Conservation (phyloP, 306 rosid genomes). For the Cucumis sativus region Cucumber_9930_V3 NC_026657.2:39217001-39217500, state of each 20-base stretch:
- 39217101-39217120: conserved; percentile 28
- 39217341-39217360: background rate
- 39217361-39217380: background rate
- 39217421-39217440: background rate
- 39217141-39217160: conserved; percentile 18
- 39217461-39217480: background rate
- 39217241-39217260: conserved; percentile 45
- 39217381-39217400: background rate
- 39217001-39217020: background rate
- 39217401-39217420: background rate
- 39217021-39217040: background rate
- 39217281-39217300: conserved; percentile 53
- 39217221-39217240: conserved; percentile 93
- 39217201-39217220: conserved; percentile 93
- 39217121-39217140: conserved; percentile 8
- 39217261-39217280: conserved; percentile 43
- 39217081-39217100: background rate
- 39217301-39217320: conserved; percentile 83
- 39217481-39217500: background rate
- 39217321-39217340: background rate
- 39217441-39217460: background rate
- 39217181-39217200: conserved; percentile 45
- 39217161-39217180: conserved; percentile 19
- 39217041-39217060: background rate
- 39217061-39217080: background rate